A percentile compares a stretch with the other conserved stretches of the same genome.
Conservation (phyloP, 805 yeast species). For the Sugiyamaella valdiviana region DNA sequence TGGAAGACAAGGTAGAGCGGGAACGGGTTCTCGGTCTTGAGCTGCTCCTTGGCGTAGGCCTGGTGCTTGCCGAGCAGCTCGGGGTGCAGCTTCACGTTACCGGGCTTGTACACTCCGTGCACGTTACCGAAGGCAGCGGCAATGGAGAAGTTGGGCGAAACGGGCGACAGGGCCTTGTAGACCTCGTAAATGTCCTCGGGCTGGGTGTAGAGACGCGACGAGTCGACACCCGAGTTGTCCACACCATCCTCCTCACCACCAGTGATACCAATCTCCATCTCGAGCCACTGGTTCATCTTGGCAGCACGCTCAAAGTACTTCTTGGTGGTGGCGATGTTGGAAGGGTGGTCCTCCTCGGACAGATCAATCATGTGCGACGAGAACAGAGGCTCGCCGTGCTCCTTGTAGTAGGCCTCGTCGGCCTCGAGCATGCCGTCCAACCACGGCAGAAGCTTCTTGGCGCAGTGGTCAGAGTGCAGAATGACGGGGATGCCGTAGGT, state of each 20-base stretch:
- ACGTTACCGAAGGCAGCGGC: constrained; percentile 99
- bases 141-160: constrained; percentile 96
- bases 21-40: constrained; percentile 44
- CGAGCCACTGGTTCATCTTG: constrained; percentile 94
- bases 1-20: constrained; percentile 98
- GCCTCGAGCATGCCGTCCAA: constrained; percentile 96
- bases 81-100: constrained; percentile 92
- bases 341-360: constrained; percentile 94
- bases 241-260: constrained; percentile 99
- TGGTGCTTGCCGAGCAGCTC: constrained; percentile 94
- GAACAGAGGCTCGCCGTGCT: constrained; percentile 90
- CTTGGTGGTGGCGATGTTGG: constrained; percentile 89
- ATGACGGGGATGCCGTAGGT: constrained; percentile 94
- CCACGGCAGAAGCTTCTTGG: constrained; percentile 97
- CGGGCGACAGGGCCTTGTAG: constrained; percentile 80
- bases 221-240: constrained; percentile 89
- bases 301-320: constrained; percentile 92
- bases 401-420: constrained; percentile 85
- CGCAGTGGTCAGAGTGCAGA: constrained; percentile 98
- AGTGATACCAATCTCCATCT: constrained; percentile 99
- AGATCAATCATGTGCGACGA: constrained; percentile 98
- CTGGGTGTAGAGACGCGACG: constrained; percentile 83
- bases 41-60: constrained; percentile 68
- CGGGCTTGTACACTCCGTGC: constrained; percentile 99
- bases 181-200: constrained; percentile 93